Evolutionary conservation across 768 basidiomycete genomes (phyloP), one percentile per base, ranked within the genome.

Genomic region (Leccinum subgranulosum): DNA sequence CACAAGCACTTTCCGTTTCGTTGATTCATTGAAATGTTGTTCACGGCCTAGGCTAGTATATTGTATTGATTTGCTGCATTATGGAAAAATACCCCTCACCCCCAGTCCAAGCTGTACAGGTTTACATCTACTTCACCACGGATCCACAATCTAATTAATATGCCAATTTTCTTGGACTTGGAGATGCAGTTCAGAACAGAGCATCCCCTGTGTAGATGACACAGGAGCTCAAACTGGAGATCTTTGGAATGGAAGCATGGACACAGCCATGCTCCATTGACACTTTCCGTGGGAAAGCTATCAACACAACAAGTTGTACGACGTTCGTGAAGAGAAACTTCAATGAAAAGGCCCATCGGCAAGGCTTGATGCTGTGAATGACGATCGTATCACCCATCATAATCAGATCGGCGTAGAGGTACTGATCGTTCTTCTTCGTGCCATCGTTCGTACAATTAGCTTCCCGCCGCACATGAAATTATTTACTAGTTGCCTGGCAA

Each of bases 401-500:
- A 48, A 58, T 58, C 39, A 56, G 62, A 63, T 62, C 48, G 54
- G 51, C 56, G 19, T 43, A 43, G 41, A 43, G 41, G 41, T 41
- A 41, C 39, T 41, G 39, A 41, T 41, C 34, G 53, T 45, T 36
- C 23, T 27, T 46, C 14, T 39, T 43, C 48, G 41, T 51, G 31
- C 3, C 12, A 45, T 50, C 23, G 47, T 17, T 25, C 14, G 21
- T 48, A 47, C 39, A 28, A 2, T 54, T 23, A 50, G 17, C 51
- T 64, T 63, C 50, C 36, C 36, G 46, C 43, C 46, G 46, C 17
- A 27, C 46, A 47, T 23, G 46, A 47, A 23, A 58, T 68, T 68
- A 11, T 14, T 10, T 29, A 31, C 29, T 31, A 23, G 67, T 69
- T 68, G 65, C 67, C 55, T 61, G 63, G 65, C 60, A 57, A 68